A percentile compares a stretch with the other conserved stretches of the same genome.
phyloP scores from a whole-genome alignment of 2,329 filamentous ascomycete species.

The Xylariaceae sp. region DNA sequence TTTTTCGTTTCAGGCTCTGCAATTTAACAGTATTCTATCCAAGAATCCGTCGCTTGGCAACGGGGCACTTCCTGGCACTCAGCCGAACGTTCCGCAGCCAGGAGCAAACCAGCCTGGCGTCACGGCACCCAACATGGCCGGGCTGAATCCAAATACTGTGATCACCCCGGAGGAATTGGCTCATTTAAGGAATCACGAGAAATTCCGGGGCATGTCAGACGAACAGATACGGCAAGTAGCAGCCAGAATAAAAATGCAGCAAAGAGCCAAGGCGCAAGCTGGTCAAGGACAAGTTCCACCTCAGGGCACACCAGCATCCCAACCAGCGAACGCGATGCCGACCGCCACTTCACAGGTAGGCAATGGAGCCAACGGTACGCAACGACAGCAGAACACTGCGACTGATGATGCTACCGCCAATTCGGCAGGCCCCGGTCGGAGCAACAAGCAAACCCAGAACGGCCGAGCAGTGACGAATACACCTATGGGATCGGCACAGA shows the following conservation, averaged over 20 bases:
- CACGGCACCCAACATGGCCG: constrained; percentile 14
- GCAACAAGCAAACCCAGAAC: constrained; percentile 31
- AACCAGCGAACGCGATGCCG: constrained; percentile 15
- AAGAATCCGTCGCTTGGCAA: constrained; percentile 12
- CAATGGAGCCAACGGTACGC: constrained; percentile 20
- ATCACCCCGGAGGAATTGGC: constrained; percentile 27
- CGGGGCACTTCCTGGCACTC: constrained; percentile 18
- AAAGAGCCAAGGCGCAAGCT: background rate
- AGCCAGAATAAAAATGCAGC: constrained; percentile 23
- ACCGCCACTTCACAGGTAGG: constrained; percentile 18
- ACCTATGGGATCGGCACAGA: constrained; percentile 39
- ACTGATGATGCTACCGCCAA: constrained; percentile 17
- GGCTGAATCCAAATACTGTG: constrained; percentile 8
- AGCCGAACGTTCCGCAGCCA: constrained; percentile 31
- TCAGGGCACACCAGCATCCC: background rate
- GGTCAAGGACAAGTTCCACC: background rate
- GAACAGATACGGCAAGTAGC: constrained; percentile 23
- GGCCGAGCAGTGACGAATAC: constrained; percentile 38
- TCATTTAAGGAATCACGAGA: constrained; percentile 23
- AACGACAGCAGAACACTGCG: constrained; percentile 21
- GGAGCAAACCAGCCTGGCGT: constrained; percentile 26
- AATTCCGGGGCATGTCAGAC: constrained; percentile 25
- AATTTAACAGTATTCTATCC: constrained; percentile 28
- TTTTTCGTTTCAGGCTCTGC: constrained; percentile 19
- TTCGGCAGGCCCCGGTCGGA: constrained; percentile 24